Evolutionary conservation across 306 rosid species (phyloP), one percentile per base, ranked within the genome.

Genomic region (Styphnolobium japonicum): DNA sequence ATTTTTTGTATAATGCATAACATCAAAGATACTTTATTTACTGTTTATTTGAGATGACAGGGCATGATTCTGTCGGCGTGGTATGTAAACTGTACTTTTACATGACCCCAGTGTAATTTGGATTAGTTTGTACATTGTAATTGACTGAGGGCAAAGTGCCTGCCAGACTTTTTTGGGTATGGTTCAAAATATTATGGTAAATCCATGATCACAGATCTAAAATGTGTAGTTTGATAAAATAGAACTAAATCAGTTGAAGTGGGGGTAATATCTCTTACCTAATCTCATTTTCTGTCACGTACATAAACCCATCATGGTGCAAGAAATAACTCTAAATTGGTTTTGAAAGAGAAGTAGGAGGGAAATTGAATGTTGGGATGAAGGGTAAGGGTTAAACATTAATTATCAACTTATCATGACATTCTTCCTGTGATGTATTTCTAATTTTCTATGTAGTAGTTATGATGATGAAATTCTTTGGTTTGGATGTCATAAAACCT

Each of bases 331-430:
- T 19, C 19, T 51, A 18, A 58, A 18, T 15, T 51, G 67, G 55
- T 62, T 71, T 62, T 80, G 49, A 25, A 21, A 71, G 65, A 62
- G 16, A 36, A 80, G 60, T 72, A 49, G 49, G 67, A 72, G 25
- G 63, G 19, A 12, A 51, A 40, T 71, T 71, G 21, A 58, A 75
- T 46, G 40, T 19, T 42, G 56, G 31, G 46, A 55, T 52, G 67
- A 62, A 39, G 48, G 43, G 73, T 55, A 75, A 23, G 51, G 70
- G 18, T 69, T 67, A 5, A 49, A 67, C 16, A 68, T 10, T 63
- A 48, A 14, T 49, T 46, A 76, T 69, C 65, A 52, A 25, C 40
- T 27, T 71, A 70, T 79, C 10, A 23, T 1, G 2, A 4, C 11
- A 51, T 51, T 45, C 46, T 60, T 51, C 33, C 48, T n/a, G n/a